These are phyloP conservation scores for Talaromyces sp. DNA, from an alignment of 2,329 filamentous ascomycete species.

Conservation along the genomic window DNA sequence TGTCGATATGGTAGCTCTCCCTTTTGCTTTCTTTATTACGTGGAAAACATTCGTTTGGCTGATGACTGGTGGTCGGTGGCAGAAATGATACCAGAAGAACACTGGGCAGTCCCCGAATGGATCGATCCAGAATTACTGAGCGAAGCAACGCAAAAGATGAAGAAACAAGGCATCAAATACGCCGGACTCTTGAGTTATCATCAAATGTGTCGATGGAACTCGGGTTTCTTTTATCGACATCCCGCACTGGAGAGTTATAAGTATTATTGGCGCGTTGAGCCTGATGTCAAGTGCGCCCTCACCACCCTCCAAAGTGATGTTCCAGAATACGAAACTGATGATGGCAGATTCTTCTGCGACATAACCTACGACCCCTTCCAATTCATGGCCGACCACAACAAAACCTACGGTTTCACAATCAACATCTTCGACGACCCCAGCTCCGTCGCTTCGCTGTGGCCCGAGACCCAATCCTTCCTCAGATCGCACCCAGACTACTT, in stretches of 20 bases:
- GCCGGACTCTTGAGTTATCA: slow-evolving; percentile 86
- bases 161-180: slow-evolving; percentile 86
- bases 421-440: slow-evolving; percentile 89
- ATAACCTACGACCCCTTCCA: slow-evolving; percentile 97
- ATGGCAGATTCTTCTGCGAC: slow-evolving; percentile 72
- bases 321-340: background rate
- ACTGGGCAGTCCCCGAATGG: slow-evolving; percentile 90
- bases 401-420: slow-evolving; percentile 98
- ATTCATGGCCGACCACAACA: slow-evolving; percentile 97
- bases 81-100: slow-evolving; percentile 86
- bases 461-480: slow-evolving; percentile 86
- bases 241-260: slow-evolving; percentile 75
- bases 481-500: slow-evolving; percentile 77
- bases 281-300: slow-evolving; percentile 75
- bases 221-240: slow-evolving; percentile 95
- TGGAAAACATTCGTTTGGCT: background rate
- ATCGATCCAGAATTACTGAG: slow-evolving; percentile 82
- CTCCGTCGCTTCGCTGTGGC: slow-evolving; percentile 85
- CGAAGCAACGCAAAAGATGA: slow-evolving; percentile 76
- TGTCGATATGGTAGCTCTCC: slow-evolving; percentile 67
- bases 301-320: too few species aligned
- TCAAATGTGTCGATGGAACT: slow-evolving; percentile 99
- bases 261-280: slow-evolving; percentile 98
- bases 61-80: slow-evolving; percentile 1
- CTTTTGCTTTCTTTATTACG: background rate